Evolutionary conservation across 345 rosid genomes (phyloP), one percentile per base, ranked within the genome.

Genomic region (Stellera chamaejasme): DNA sequence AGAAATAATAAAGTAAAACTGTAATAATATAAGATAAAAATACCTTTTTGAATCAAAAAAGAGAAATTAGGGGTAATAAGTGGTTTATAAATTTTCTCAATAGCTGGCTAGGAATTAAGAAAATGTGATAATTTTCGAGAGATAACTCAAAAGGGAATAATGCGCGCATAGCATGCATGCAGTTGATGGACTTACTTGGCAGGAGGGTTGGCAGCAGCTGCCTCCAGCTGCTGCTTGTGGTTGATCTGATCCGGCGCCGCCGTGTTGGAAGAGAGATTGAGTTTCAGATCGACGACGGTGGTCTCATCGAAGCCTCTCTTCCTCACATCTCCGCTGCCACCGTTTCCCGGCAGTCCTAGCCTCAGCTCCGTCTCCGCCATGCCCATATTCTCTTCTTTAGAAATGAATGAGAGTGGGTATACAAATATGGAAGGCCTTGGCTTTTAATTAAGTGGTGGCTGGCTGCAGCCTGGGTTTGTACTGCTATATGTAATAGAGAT

Each of bases 291-390:
- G 8, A 19, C 23, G 59, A 85, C 85, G 6, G 92, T 86, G 6
- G 92, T 86, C 65, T 82, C 85, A 8, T 72, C 77, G 71, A 79
- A 89, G 3, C 77, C 82, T 82, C 91, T 83, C 71, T 89, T 89
- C 73, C 80, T 77, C 15, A 63, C 68, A 66, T 73, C 39, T 60
- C 69, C 13, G 62, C 53, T 64, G 15, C 64, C 63, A 45, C 61
- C 36, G 57, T 70, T 75, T 2, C 88, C 95, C 1, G 95, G 92
- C 63, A 89, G 65, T 57, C 97, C 95, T 45, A 89, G 84, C 74
- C 87, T 78, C 54, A 89, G 79, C 70, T 89, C 97, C 11, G 95
- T 85, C 72, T 79, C 96, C 42, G 72, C 82, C 46, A 75, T 64
- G 16, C 71, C 74, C 73, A 85, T 32, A 8, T 4, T 23, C 41